Evolutionary conservation across 2,329 filamentous ascomycete species (phyloP), one percentile per base, ranked within the genome.

Genomic region (Thelonectria discophora): DNA sequence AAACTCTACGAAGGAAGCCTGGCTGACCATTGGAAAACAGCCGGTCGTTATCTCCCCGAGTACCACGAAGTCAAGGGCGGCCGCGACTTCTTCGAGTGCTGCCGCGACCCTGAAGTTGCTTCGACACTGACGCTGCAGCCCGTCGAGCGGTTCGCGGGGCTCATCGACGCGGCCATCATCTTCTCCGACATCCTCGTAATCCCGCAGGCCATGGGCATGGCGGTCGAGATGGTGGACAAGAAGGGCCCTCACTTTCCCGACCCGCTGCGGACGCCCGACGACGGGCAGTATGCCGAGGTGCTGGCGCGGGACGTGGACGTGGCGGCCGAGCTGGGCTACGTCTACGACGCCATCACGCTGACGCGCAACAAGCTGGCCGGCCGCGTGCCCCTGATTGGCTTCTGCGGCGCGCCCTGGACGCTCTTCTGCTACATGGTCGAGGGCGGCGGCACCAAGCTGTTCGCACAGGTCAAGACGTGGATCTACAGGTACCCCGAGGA

Each of bases 381-480:
- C 1, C 85, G 93, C 47, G 95, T 99, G 32, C 95, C 95, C 6
- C 80, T 99, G 67, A 96, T 97, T 75, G 95, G 95, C 37, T 99
- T 99, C 81, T 97, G 94, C 72, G 95, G 95, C 56, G 94, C 95
- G 8, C 95, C 95, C 1, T 99, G 95, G 93, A 99, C 95, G 2
- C 79, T 99, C 62, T 86, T 99, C 73, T 97, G 94, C 82, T 99
- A 99, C 81, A 99, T 99, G 95, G 93, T 98, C 17, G 95, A 99
- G 79, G 95, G 95, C 15, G 95, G 95, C 49, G 95, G 95, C 45
- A 96, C 91, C 69, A 98, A 98, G 82, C 83, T 98, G 74, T 98
- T 98, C 80, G 88, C 92, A 62, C 90, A 97, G 79, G 90, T 88
- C 73, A 99, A 99, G 85, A 97, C 91, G 24, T 99, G 95, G 95